Percentiles rank a stretch among this genome's conserved stretches.
Evolutionary conservation across 495 filamentous ascomycete species (phyloP).

Genomic region (Penicillium crystallinum): DNA sequence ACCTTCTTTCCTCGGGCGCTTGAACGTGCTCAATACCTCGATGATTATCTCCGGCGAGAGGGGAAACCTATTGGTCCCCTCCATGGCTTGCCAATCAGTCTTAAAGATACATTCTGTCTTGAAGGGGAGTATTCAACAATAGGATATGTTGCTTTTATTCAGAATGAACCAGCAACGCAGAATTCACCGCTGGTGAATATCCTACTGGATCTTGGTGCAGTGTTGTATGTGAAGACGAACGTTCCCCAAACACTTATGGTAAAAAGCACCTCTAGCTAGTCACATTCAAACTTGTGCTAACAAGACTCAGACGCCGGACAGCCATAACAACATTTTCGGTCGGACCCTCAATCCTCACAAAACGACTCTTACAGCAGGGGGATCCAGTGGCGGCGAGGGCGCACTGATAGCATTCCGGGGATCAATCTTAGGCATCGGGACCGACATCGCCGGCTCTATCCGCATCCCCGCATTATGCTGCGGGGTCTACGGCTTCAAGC

Average conservation of each 20-base stretch:
- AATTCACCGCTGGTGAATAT: conserved; percentile 29
- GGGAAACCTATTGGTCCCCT: conserved; percentile 50
- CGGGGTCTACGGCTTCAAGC: conserved; percentile 58
- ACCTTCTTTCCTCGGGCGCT: conserved; percentile 36
- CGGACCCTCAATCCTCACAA: conserved; percentile 52
- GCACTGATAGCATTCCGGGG: conserved; percentile 55
- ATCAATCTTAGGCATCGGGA: conserved; percentile 57
- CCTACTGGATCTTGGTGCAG: conserved; percentile 27
- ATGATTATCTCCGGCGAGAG: conserved; percentile 26
- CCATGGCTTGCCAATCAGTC: conserved; percentile 56
- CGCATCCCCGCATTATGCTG: conserved; percentile 57
- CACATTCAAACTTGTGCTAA: too few species aligned
- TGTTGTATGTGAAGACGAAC: conserved; percentile 55
- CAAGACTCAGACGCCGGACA: conserved; percentile 37
- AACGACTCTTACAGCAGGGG: conserved; percentile 49
- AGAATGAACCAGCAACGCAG: conserved; percentile 1
- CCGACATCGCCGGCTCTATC: conserved; percentile 61
- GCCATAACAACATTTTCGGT: conserved; percentile 26
- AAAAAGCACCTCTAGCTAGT: neutral
- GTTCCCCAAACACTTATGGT: conserved; percentile 43
- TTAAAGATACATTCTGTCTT: conserved; percentile 56
- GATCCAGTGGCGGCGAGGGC: conserved; percentile 59
- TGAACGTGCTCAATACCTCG: conserved; percentile 37
- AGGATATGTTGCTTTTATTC: conserved; percentile 16
- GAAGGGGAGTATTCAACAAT: conserved; percentile 29